A percentile compares a stretch with the other conserved stretches of the same genome.
phyloP scores from a whole-genome alignment of 2,329 filamentous ascomycete species.

The Graphilbum ipis-grandicollis region DNA sequence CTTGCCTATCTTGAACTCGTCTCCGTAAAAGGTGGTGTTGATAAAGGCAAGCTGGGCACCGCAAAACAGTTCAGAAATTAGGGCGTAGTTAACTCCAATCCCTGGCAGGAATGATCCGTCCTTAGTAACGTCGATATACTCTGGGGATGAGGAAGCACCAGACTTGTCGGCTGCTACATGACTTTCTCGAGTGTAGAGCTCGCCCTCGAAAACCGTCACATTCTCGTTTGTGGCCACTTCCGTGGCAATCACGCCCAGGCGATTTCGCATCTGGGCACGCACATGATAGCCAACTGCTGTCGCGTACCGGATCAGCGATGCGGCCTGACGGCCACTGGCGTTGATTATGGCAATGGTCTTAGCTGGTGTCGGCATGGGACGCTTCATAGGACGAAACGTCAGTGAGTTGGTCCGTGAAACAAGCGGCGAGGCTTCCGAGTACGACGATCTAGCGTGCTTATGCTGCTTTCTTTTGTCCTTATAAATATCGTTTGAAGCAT shows the following conservation, averaged over 20 bases:
- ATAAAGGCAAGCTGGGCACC: slow-evolving; percentile 85
- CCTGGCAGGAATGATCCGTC: slow-evolving; percentile 41
- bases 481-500: not conserved
- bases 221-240: slow-evolving; percentile 71
- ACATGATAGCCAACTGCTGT: slow-evolving; percentile 88
- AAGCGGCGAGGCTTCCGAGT: slow-evolving; percentile 41
- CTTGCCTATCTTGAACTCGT: slow-evolving; percentile 79
- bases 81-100: slow-evolving; percentile 49
- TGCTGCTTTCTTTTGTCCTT: slow-evolving; percentile 16
- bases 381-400: slow-evolving; percentile 42
- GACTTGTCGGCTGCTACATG: slow-evolving; percentile 9
- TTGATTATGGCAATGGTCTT: slow-evolving; percentile 93
- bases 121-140: slow-evolving; percentile 44
- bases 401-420: slow-evolving; percentile 39
- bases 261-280: slow-evolving; percentile 75
- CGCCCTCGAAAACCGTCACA: slow-evolving; percentile 46
- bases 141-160: not conserved
- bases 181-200: slow-evolving; percentile 36
- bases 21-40: slow-evolving; percentile 94
- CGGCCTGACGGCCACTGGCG: slow-evolving; percentile 86
- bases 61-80: slow-evolving; percentile 65
- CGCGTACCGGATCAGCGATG: slow-evolving; percentile 85
- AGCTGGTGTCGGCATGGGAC: slow-evolving; percentile 39
- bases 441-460: slow-evolving; percentile 45
- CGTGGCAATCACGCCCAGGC: slow-evolving; percentile 72